Percentiles rank a stretch among this genome's conserved stretches.
These are phyloP conservation scores for Gynostemma pentaphyllum DNA, from an alignment of 306 rosid species.

Conservation along the genomic window DNA sequence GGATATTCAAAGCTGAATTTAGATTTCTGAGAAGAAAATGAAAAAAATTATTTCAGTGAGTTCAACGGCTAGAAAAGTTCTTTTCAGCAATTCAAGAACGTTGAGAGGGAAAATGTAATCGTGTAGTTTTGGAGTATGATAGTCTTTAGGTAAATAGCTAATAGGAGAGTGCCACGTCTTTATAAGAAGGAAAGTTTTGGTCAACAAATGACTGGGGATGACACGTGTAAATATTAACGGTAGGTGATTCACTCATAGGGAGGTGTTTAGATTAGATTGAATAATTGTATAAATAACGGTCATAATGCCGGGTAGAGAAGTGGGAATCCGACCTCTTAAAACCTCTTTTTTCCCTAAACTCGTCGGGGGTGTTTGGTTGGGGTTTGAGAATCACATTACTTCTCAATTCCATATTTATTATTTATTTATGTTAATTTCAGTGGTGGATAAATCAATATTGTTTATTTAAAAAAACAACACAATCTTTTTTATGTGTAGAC, in stretches of 20 bases:
- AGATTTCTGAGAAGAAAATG: not conserved
- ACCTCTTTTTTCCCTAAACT: no score
- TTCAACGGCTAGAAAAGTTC: slow-evolving; percentile 39
- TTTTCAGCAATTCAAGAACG: slow-evolving; percentile 1
- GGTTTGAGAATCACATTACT: no score
- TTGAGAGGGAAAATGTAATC: not conserved
- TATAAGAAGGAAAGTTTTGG: not conserved
- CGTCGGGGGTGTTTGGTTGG: no score
- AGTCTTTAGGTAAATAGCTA: not conserved
- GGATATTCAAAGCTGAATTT: slow-evolving; percentile 6
- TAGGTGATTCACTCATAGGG: not conserved
- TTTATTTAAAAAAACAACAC: no score
- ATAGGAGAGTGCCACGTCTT: not conserved
- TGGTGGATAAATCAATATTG: no score
- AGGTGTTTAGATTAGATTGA: not conserved
- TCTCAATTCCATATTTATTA: no score
- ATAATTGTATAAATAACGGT: slow-evolving; percentile 3
- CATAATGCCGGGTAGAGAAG: not conserved
- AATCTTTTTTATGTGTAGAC: no score
- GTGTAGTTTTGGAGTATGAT: not conserved
- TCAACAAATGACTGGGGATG: not conserved
- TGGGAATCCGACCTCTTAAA: no score
- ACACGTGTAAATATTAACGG: slow-evolving; percentile 1
- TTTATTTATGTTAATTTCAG: no score
- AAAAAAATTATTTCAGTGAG: not conserved